Conservation (phyloP, 768 basidiomycete genomes). For the Leccinum uliginosum region DNA sequence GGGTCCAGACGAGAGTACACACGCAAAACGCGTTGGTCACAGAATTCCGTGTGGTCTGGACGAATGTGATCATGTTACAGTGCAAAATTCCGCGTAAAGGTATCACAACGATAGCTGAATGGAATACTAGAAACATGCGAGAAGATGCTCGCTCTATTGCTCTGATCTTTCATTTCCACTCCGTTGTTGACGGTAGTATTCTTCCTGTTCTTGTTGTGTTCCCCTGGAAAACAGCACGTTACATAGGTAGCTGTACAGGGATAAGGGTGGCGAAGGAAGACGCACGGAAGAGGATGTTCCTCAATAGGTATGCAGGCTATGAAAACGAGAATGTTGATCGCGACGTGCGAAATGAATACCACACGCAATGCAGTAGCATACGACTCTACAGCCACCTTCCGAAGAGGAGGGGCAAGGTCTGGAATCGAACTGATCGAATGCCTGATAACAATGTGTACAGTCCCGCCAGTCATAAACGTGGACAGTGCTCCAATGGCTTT, state of each 20-base stretch:
- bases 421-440: slow-evolving; percentile 74
- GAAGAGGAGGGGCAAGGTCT: slow-evolving; percentile 48
- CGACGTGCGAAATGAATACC: slow-evolving; percentile 79
- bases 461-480: slow-evolving; percentile 14
- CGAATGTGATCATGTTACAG: slow-evolving; percentile 26
- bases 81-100: slow-evolving; percentile 27
- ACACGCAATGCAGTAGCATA: slow-evolving; percentile 77
- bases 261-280: slow-evolving; percentile 7
- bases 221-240: slow-evolving; percentile 38
- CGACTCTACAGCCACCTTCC: slow-evolving; percentile 63
- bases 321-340: slow-evolving; percentile 61
- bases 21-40: slow-evolving; percentile 14
- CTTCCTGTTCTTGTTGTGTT: slow-evolving; percentile 58
- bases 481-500: slow-evolving; percentile 10
- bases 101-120: slow-evolving; percentile 13
- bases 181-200: slow-evolving; percentile 45
- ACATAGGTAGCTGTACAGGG: slow-evolving; percentile 16
- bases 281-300: slow-evolving; percentile 58
- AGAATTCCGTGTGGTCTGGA: slow-evolving; percentile 18
- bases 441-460: slow-evolving; percentile 37
- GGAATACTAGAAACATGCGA: slow-evolving; percentile 7
- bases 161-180: slow-evolving; percentile 15
- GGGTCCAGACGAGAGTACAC: not conserved
- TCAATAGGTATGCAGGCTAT: slow-evolving; percentile 71
- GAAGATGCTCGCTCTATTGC: slow-evolving; percentile 12